These are phyloP conservation scores for Cordyceps tenuipes DNA, from an alignment of 2,329 filamentous ascomycete genomes.

Conservation along the genomic window DNA sequence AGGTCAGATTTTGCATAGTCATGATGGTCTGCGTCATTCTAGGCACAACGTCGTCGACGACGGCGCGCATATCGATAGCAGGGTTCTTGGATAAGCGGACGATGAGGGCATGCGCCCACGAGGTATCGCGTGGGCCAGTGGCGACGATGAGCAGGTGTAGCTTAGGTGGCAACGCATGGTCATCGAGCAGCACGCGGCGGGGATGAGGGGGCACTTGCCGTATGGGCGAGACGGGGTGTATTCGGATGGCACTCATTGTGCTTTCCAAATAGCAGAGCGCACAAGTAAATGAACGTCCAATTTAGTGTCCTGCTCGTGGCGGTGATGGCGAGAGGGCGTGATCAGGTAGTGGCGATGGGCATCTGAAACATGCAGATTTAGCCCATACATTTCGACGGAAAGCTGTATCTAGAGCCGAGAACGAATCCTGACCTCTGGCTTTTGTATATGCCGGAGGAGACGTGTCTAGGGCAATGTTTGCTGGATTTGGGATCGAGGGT, in stretches of 20 bases:
- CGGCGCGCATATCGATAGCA: conserved; percentile 52
- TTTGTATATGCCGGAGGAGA: neutral
- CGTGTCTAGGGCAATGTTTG: neutral
- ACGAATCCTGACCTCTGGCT: neutral
- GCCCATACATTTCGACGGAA: conserved; percentile 16
- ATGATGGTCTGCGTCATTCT: conserved; percentile 55
- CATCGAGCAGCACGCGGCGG: conserved; percentile 30
- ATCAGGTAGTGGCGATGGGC: conserved; percentile 16
- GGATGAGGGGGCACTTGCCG: conserved; percentile 23
- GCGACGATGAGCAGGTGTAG: conserved; percentile 57
- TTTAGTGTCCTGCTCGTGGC: neutral
- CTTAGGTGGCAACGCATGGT: conserved; percentile 32
- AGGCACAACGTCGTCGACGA: conserved; percentile 57
- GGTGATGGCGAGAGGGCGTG: neutral
- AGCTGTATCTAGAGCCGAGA: neutral
- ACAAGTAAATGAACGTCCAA: neutral
- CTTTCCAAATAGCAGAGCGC: neutral
- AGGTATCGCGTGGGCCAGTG: conserved; percentile 56
- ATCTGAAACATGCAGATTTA: conserved; percentile 26
- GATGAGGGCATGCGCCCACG: conserved; percentile 57
- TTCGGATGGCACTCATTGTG: neutral
- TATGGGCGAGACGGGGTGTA: neutral
- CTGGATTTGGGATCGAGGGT: neutral
- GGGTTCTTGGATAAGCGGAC: conserved; percentile 58
- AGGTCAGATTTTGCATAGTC: conserved; percentile 46